These are phyloP conservation scores for Wallacemonas collosoma DNA, from an alignment of 208 protist species.

Conservation along the genomic window DNA sequence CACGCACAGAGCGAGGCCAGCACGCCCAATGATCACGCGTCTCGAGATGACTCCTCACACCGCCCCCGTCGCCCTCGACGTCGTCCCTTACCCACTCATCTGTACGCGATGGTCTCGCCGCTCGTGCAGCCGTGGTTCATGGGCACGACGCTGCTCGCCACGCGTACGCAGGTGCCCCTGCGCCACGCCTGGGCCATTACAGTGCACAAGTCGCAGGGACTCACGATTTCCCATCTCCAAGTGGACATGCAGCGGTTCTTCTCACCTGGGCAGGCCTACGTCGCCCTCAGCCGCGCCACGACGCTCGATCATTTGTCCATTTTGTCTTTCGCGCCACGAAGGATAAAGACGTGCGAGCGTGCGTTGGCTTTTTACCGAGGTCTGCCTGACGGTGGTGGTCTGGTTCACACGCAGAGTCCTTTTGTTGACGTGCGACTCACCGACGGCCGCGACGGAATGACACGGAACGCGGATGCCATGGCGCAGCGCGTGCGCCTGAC, in stretches of 20 bases:
- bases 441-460: no score
- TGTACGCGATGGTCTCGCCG: slow-evolving; percentile 54
- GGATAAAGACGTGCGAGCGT: slow-evolving; percentile 46
- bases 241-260: slow-evolving; percentile 63
- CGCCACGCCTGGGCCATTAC: slow-evolving; percentile 94
- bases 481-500: slow-evolving; percentile 47
- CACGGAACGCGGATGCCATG: slow-evolving; percentile 25
- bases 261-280: slow-evolving; percentile 75
- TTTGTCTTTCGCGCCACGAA: slow-evolving; percentile 37
- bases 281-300: slow-evolving; percentile 68
- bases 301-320: slow-evolving; percentile 49
- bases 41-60: no score
- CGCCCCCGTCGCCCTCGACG: slow-evolving; percentile 1
- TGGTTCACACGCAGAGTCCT: background rate
- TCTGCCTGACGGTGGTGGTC: slow-evolving; percentile 16
- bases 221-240: slow-evolving; percentile 68
- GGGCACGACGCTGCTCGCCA: slow-evolving; percentile 36
- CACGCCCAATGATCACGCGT: no score
- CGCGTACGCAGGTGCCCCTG: slow-evolving; percentile 84
- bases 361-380: slow-evolving; percentile 53
- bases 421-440: no score
- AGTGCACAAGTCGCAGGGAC: slow-evolving; percentile 95
- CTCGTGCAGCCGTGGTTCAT: slow-evolving; percentile 43
- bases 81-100: slow-evolving; percentile 23
- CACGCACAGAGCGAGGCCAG: no score